Conservation (phyloP, 1,139 yeast species). For the Magnusiomyces tetraspermus region DNA sequence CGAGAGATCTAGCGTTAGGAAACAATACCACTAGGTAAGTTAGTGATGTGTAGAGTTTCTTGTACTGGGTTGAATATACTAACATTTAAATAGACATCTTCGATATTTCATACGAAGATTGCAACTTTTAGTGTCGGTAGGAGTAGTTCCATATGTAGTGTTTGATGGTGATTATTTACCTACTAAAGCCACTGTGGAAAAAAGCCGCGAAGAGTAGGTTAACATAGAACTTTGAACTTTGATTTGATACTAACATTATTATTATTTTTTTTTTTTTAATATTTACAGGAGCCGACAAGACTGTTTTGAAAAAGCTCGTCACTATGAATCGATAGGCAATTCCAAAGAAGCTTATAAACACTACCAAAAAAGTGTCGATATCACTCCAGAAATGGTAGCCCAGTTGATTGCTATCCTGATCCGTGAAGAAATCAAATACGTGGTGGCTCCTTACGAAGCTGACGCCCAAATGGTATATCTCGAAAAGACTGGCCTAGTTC, state of each 20-base stretch:
- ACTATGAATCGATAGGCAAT: constrained; percentile 44
- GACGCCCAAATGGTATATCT: constrained; percentile 94
- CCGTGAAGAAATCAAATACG: constrained; percentile 48
- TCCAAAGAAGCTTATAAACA: constrained; percentile 52
- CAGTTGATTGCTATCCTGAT: constrained; percentile 65
- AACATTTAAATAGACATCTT: constrained; percentile 31
- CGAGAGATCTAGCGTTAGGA: constrained; percentile 69
- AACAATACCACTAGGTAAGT: constrained; percentile 56
- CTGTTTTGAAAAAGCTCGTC: constrained; percentile 37
- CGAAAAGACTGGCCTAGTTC: constrained; percentile 64
- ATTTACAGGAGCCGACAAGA: constrained; percentile 37
- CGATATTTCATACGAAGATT: constrained; percentile 48
- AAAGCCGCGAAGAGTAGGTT: constrained; percentile 41
- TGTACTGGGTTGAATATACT: not conserved
- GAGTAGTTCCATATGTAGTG: constrained; percentile 77
- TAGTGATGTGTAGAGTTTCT: not conserved
- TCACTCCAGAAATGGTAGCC: constrained; percentile 87
- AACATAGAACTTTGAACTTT: no score
- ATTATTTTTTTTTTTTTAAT: constrained; percentile 16
- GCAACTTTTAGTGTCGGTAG: constrained; percentile 52
- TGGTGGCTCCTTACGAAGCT: constrained; percentile 98
- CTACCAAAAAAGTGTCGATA: constrained; percentile 73
- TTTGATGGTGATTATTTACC: constrained; percentile 89
- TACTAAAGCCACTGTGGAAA: constrained; percentile 67
- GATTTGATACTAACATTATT: no score